Evolutionary conservation across 2,329 filamentous ascomycete species (phyloP), one percentile per base, ranked within the genome.

Genomic region (Xylariaceae sp.): DNA sequence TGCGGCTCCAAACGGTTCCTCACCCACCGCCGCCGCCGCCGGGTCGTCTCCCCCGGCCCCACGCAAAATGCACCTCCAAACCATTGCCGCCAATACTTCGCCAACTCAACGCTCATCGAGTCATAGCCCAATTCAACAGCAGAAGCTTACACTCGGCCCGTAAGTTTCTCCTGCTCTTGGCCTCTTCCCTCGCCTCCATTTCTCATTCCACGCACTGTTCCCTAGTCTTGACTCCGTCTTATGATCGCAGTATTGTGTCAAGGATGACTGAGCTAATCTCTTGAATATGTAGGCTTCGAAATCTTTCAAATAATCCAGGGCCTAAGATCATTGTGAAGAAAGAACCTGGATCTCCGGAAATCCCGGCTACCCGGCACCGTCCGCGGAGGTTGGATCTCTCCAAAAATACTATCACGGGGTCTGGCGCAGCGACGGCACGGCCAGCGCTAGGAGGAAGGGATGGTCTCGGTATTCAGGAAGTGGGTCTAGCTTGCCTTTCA

Each of bases 271-370:
- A 21, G 42, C 59, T 62, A 53, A 65, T 58, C 57, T 53, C 66
- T 68, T 67, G 68, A 65, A 61, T 67, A 18, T 54, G 15, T 47
- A 61, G 59, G 9, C 53, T 61, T 71, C 79, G 78, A 73, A 77
- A 72, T 76, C 80, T 69, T 72, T 74, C 70, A 70, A 78, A 74
- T 43, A 71, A 73, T 26, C 52, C 63, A 9, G 65, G 58, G 44
- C 88, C 89, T 39, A 92, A 89, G 74, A 95, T 96, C 59, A 81
- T 95, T 60, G 92, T 99, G 55, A 97, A 97, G 79, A 96, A 96
- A 73, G 94, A 99, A 72, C 92, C 92, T 32, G 83, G 87, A 40
- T 96, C 92, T 44, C 92, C 92, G 50, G 87, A 87, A 59, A 83
- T 94, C 66, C 79, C 84, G 49, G 81, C 84, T 55, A 81, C 87